Evolutionary conservation across 306 rosid species (phyloP).

Genomic region (Morella rubra): DNA sequence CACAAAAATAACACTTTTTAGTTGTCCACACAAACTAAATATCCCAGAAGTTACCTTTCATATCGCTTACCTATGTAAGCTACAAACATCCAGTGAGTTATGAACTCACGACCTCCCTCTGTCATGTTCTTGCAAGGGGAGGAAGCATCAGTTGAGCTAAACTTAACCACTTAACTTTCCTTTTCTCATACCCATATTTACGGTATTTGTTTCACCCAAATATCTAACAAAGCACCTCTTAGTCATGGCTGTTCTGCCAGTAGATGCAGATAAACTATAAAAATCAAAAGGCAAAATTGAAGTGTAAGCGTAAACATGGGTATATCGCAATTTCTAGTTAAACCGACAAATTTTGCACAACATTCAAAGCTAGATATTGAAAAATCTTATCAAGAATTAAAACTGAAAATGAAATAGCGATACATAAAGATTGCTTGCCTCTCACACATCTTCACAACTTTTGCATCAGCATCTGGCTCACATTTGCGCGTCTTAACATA

Average conservation of each 20-base stretch:
- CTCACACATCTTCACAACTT: conserved; percentile 78
- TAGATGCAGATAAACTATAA: background rate
- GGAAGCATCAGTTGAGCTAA: background rate
- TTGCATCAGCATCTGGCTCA: conserved; percentile 70
- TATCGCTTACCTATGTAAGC: background rate
- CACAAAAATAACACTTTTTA: background rate
- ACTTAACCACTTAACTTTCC: background rate
- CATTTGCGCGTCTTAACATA: conserved; percentile 76
- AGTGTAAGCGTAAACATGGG: background rate
- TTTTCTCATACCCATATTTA: background rate
- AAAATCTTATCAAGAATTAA: background rate
- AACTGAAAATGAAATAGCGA: background rate
- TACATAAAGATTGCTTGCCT: conserved; percentile 45
- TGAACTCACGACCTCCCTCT: background rate
- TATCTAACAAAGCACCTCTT: background rate
- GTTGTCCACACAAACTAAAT: background rate
- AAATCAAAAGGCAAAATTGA: background rate
- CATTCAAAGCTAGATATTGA: background rate
- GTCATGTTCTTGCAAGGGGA: background rate
- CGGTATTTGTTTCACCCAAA: background rate
- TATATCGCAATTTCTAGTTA: background rate
- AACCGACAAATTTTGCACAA: background rate
- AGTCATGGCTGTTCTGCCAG: background rate
- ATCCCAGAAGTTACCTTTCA: background rate
- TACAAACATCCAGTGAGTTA: background rate